phyloP scores from a whole-genome alignment of 2,329 filamentous ascomycete genomes.

The Fusarium sp. region DNA sequence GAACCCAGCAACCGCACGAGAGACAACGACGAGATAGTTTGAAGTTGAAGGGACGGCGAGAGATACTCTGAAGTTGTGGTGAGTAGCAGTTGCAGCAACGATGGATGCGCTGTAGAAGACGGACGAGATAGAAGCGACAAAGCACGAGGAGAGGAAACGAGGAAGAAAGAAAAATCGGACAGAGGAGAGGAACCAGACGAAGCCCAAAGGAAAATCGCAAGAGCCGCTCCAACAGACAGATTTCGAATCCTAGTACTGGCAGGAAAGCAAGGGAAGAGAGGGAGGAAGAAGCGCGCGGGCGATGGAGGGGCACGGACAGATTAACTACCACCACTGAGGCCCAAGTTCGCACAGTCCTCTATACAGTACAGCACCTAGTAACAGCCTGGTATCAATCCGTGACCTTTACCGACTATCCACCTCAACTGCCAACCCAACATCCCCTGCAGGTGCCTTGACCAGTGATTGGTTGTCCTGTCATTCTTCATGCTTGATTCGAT shows the following conservation, averaged over 20 bases:
- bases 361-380: slow-evolving; percentile 14
- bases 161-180: slow-evolving; percentile 23
- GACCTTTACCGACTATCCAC: slow-evolving; percentile 23
- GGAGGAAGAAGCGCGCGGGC: not conserved
- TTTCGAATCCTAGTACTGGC: slow-evolving; percentile 17
- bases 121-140: slow-evolving; percentile 4
- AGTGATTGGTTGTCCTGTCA: slow-evolving; percentile 20
- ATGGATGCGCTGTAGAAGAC: not conserved
- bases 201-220: slow-evolving; percentile 33
- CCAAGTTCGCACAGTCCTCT: slow-evolving; percentile 12
- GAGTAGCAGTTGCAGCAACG: slow-evolving; percentile 6
- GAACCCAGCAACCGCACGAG: slow-evolving; percentile 4
- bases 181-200: slow-evolving; percentile 23
- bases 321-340: slow-evolving; percentile 6
- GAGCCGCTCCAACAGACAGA: slow-evolving; percentile 22
- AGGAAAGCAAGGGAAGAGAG: slow-evolving; percentile 13
- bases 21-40: not conserved
- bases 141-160: slow-evolving; percentile 6
- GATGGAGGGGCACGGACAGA: slow-evolving; percentile 15
- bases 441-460: slow-evolving; percentile 13
- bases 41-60: not conserved
- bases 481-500: slow-evolving; percentile 16
- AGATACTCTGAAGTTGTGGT: slow-evolving; percentile 6
- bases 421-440: slow-evolving; percentile 6
- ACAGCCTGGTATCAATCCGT: not conserved